These are phyloP conservation scores for Lantana camara DNA, from an alignment of 257 asterid genomes.

Conservation along the genomic window DNA sequence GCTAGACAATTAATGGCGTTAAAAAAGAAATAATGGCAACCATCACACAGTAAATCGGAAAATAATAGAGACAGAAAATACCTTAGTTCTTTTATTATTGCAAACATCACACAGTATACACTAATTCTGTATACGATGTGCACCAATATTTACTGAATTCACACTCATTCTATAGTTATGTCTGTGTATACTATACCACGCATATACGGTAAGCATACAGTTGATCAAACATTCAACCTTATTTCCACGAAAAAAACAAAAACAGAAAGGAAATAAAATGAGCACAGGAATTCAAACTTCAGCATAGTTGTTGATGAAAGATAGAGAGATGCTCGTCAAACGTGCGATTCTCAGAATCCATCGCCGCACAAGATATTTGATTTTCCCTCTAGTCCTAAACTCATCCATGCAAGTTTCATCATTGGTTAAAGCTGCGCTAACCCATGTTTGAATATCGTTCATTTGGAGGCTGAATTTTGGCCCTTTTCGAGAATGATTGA, in stretches of 20 bases:
- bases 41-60: not conserved
- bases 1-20: no score
- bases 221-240: no score
- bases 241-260: no score
- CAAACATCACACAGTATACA: not conserved
- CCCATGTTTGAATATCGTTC: conserved; percentile 53
- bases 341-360: conserved; percentile 34
- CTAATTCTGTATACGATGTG: not conserved
- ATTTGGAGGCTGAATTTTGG: conserved; percentile 27
- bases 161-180: not conserved
- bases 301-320: conserved; percentile 44
- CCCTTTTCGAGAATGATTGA: conserved; percentile 27
- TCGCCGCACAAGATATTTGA: conserved; percentile 14
- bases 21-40: not conserved
- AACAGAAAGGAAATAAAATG: no score
- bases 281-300: not conserved
- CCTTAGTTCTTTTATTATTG: not conserved
- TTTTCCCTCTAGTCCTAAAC: conserved; percentile 26
- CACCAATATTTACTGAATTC: not conserved
- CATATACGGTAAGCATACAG: no score
- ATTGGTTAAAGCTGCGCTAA: conserved; percentile 54
- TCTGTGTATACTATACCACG: not conserved
- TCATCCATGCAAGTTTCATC: conserved; percentile 55
- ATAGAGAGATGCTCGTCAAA: conserved; percentile 47
- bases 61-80: not conserved